A percentile compares a stretch with the other conserved stretches of the same genome.
Evolutionary conservation across 2,329 filamentous ascomycete genomes (phyloP).

Genomic region (Aspergillus versicolor): DNA sequence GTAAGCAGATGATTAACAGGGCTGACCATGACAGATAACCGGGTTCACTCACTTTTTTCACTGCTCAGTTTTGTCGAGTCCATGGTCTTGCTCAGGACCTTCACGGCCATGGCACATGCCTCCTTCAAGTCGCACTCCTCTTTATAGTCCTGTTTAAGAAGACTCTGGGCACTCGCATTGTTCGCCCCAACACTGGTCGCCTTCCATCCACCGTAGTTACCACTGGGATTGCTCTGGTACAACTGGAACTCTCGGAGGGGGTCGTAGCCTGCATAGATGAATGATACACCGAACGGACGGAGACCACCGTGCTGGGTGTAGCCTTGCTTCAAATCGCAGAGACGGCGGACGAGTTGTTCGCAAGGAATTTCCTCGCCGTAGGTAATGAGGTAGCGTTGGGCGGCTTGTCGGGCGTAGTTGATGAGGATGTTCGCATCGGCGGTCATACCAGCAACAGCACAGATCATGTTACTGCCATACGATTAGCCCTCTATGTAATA

Average conservation of each 20-base stretch:
- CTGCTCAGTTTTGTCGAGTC: slow-evolving; percentile 98
- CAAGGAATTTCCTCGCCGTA: slow-evolving; percentile 99
- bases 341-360: slow-evolving; percentile 92
- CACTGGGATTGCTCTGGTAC: slow-evolving; percentile 97
- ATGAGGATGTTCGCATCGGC: slow-evolving; percentile 99
- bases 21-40: too few relatives aligned
- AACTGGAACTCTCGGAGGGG: slow-evolving; percentile 95
- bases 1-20: slow-evolving; percentile 18
- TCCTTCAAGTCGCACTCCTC: slow-evolving; percentile 96
- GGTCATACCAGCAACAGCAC: slow-evolving; percentile 97
- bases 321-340: slow-evolving; percentile 98
- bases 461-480: slow-evolving; percentile 90
- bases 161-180: slow-evolving; percentile 93
- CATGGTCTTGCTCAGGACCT: slow-evolving; percentile 99
- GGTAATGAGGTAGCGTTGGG: slow-evolving; percentile 95
- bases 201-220: slow-evolving; percentile 99
- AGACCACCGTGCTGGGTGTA: slow-evolving; percentile 99
- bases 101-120: slow-evolving; percentile 94
- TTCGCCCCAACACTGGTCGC: slow-evolving; percentile 97
- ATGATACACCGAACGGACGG: slow-evolving; percentile 95
- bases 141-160: slow-evolving; percentile 99
- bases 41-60: slow-evolving; percentile 82
- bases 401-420: slow-evolving; percentile 97
- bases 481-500: slow-evolving; percentile 16
- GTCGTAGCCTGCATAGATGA: slow-evolving; percentile 99